Percentiles rank a stretch among this genome's conserved stretches.
phyloP scores from a whole-genome alignment of 2,329 filamentous ascomycete species.

The Venturia oleaginea region DNA sequence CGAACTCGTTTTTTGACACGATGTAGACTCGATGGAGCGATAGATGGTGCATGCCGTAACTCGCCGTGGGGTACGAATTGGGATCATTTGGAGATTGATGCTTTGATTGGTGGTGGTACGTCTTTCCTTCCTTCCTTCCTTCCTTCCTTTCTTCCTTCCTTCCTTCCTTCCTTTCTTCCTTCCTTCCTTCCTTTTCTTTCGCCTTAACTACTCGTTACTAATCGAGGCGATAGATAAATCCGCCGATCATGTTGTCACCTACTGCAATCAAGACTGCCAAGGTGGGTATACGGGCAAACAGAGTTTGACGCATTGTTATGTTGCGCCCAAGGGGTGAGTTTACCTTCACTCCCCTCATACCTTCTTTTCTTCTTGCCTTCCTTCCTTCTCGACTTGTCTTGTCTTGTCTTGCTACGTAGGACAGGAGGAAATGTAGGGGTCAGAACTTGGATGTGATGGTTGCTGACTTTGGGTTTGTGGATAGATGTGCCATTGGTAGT shows the following conservation, averaged over 20 bases:
- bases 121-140: neutral
- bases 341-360: no score
- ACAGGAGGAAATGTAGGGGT: no score
- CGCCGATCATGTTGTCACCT: neutral
- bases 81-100: constrained; percentile 4
- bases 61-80: neutral
- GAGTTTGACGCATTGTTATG: neutral
- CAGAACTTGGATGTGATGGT: no score
- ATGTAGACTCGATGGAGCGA: neutral
- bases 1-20: no score
- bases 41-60: neutral
- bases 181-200: neutral
- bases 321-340: neutral
- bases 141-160: neutral
- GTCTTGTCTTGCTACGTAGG: no score
- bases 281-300: neutral
- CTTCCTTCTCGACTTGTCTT: no score
- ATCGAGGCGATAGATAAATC: neutral
- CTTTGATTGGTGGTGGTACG: neutral
- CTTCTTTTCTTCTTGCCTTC: no score
- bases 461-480: neutral
- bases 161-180: neutral
- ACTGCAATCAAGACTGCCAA: neutral
- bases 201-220: no score
- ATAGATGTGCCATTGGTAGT: neutral